Evolutionary conservation across 345 rosid genomes (phyloP), one percentile per base, ranked within the genome.

Genomic region (Linum usitatissimum): DNA sequence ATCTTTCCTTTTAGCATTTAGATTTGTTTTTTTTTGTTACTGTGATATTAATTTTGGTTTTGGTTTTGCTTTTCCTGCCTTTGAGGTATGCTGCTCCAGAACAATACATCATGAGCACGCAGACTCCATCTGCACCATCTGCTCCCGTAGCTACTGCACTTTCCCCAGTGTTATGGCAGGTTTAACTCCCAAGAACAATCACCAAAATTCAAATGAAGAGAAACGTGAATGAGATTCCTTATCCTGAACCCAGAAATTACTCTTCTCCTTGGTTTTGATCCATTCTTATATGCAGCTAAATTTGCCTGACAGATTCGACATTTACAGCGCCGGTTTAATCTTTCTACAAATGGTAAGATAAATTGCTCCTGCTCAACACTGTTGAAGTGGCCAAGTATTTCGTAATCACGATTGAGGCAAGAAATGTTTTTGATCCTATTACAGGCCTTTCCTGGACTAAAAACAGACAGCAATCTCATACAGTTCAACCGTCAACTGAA

Each of bases 41-140:
- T 34, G 8, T 5, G 38, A 0, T 34, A 34, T 34, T 34, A 34
- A 34, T 21, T 51, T 58, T 42, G 31, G 54, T 59, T n/a, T n/a
- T n/a, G n/a, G n/a, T n/a, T n/a, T n/a, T 21, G 63, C 71, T 10
- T 30, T 3, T 60, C 53, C 51, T 63, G 51, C 14, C 51, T 70
- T 53, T 62, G 77, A 92, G 98, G 77, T 93, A 90, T 75, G 64
- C 99, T 55, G 97, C 97, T 55, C 97, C 99, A 53, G 99, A 93
- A 78, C 97, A 90, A 74, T 93, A 93, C 76, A 93, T 93, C 75
- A 93, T 93, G 99, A 93, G 99, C 77, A 93, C 99, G 14, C 99
- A 87, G 76, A 93, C 99, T 68, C 99, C 99, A 62, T 93, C 97
- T 65, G 99, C 97, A 12, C 97, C 97, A 38, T 89, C 96, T 7